A percentile compares a stretch with the other conserved stretches of the same genome.
Conservation (phyloP, 768 basidiomycete species). For the Floccularia luteovirens region DNA sequence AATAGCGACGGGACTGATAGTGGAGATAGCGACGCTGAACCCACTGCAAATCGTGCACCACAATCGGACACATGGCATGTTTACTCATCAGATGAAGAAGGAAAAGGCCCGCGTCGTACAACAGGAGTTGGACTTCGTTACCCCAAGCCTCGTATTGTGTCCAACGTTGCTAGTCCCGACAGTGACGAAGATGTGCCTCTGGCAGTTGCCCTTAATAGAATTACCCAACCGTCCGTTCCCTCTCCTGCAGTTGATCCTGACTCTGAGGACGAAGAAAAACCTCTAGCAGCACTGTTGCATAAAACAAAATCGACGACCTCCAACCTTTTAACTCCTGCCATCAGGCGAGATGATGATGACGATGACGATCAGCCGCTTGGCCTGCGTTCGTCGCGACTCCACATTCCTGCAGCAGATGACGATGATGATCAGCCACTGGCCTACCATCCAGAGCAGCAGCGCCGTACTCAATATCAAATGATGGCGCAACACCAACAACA, state of each 20-base stretch:
- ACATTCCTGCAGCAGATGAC: constrained; percentile 23
- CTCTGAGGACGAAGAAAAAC: constrained; percentile 72
- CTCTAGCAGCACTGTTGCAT: constrained; percentile 54
- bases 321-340: constrained; percentile 26
- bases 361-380: constrained; percentile 72
- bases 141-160: constrained; percentile 20
- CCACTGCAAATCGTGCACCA: constrained; percentile 8
- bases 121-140: constrained; percentile 54
- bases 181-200: constrained; percentile 82
- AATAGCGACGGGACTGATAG: constrained; percentile 42
- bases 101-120: constrained; percentile 40
- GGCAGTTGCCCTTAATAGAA: constrained; percentile 51
- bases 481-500: constrained; percentile 52
- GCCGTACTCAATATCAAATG: constrained; percentile 61
- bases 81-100: constrained; percentile 64
- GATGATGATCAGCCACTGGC: constrained; percentile 71
- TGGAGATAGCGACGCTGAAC: constrained; percentile 36
- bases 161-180: constrained; percentile 31
- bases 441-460: constrained; percentile 74
- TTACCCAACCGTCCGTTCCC: constrained; percentile 32
- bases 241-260: constrained; percentile 16
- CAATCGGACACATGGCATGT: constrained; percentile 29
- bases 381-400: constrained; percentile 48
- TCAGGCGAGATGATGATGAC: constrained; percentile 41
- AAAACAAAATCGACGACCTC: constrained; percentile 32